Evolutionary conservation across 345 rosid species (phyloP).

Genomic region (Hevea brasiliensis): DNA sequence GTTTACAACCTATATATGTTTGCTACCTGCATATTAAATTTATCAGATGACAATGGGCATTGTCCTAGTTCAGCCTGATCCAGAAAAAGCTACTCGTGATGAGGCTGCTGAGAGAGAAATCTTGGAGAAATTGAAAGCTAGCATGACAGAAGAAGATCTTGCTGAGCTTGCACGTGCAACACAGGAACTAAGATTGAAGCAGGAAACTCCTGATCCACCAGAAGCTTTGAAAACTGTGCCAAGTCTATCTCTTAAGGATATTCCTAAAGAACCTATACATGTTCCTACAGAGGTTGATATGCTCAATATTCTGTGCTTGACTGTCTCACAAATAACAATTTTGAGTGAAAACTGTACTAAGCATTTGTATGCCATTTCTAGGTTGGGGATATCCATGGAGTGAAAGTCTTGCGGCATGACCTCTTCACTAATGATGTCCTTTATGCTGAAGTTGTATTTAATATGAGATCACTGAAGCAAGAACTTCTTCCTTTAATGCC

Average conservation of each 20-base stretch:
- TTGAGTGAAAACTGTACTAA: slow-evolving; percentile 5
- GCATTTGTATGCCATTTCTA: slow-evolving; percentile 26
- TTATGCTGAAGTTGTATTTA: slow-evolving; percentile 82
- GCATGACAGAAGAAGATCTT: slow-evolving; percentile 90
- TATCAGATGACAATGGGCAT: slow-evolving; percentile 21
- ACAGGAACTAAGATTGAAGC: slow-evolving; percentile 75
- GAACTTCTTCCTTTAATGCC: slow-evolving; percentile 91
- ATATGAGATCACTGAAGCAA: slow-evolving; percentile 79
- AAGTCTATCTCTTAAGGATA: slow-evolving; percentile 68
- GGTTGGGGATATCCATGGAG: slow-evolving; percentile 87
- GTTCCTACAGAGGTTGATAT: slow-evolving; percentile 73
- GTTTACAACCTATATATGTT: slow-evolving; percentile 13
- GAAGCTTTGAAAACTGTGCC: slow-evolving; percentile 87
- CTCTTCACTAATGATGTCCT: slow-evolving; percentile 95
- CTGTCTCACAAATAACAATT: slow-evolving; percentile 4
- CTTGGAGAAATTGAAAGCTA: slow-evolving; percentile 65
- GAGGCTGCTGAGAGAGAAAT: slow-evolving; percentile 78
- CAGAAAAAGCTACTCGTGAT: slow-evolving; percentile 79
- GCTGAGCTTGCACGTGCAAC: slow-evolving; percentile 90
- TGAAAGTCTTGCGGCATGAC: slow-evolving; percentile 82
- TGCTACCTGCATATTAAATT: slow-evolving; percentile 8
- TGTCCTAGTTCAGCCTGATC: slow-evolving; percentile 73
- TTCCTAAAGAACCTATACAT: slow-evolving; percentile 78
- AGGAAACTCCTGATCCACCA: slow-evolving; percentile 96
- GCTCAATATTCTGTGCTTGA: slow-evolving; percentile 18